phyloP scores from a whole-genome alignment of 495 filamentous ascomycete species.

The Venustampulla echinocandica region DNA sequence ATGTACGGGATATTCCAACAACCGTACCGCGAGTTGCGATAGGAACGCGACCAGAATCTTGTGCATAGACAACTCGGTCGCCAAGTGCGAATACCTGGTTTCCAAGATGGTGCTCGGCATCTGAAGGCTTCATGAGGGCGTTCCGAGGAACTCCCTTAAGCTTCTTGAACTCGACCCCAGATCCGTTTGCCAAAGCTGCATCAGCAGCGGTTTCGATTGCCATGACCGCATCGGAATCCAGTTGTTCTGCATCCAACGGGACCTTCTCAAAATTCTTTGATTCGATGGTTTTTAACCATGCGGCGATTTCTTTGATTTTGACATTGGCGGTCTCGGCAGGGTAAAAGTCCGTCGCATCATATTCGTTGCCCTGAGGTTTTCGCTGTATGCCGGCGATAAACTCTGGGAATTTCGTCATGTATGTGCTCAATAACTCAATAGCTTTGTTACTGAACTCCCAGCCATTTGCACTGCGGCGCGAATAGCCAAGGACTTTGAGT shows the following conservation, averaged over 20 bases:
- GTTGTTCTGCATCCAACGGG: constrained; percentile 87
- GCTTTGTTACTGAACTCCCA: constrained; percentile 95
- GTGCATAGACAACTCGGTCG: constrained; percentile 86
- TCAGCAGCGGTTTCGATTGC: constrained; percentile 73
- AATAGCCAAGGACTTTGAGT: constrained; percentile 93
- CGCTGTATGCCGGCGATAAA: constrained; percentile 82
- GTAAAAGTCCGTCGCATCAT: constrained; percentile 69
- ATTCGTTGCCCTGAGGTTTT: constrained; percentile 62
- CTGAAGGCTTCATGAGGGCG: constrained; percentile 80
- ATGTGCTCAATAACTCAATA: constrained; percentile 66
- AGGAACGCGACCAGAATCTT: constrained; percentile 88
- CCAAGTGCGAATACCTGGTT: constrained; percentile 80
- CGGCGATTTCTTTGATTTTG: constrained; percentile 76
- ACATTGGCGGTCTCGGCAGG: constrained; percentile 51
- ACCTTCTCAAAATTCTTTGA: constrained; percentile 87
- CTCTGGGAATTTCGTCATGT: constrained; percentile 90
- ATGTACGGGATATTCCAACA: constrained; percentile 78
- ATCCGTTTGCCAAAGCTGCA: constrained; percentile 37
- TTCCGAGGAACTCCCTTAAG: constrained; percentile 71
- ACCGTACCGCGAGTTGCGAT: constrained; percentile 89
- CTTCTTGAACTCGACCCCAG: constrained; percentile 50
- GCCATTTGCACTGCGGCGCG: constrained; percentile 68
- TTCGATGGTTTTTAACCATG: constrained; percentile 86
- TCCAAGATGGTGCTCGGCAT: constrained; percentile 82
- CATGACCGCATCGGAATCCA: constrained; percentile 83